Evolutionary conservation across 371 early-diverging fungal genomes (phyloP).

Genomic region (Nematocida sp.): DNA sequence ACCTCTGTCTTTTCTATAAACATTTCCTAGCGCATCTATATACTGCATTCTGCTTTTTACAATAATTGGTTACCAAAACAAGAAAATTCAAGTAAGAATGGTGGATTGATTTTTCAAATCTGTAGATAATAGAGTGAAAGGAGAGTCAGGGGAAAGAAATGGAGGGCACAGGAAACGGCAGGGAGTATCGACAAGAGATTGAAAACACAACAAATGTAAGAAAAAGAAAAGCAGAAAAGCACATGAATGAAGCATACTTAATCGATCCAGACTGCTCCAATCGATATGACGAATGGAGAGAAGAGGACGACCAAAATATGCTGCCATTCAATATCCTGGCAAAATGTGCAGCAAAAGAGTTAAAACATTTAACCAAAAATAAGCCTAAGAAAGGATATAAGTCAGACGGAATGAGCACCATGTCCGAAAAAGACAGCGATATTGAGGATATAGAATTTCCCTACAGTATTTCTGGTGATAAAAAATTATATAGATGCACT

Average conservation of each 20-base stretch:
- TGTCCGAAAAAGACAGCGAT: slow-evolving; percentile 37
- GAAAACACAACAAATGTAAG: slow-evolving; percentile 13
- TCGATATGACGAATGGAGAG: slow-evolving; percentile 1
- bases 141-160: slow-evolving; percentile 32
- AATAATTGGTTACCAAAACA: slow-evolving; percentile 4
- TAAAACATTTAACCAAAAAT: slow-evolving; percentile 1
- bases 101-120: slow-evolving; percentile 56
- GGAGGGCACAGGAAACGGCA: slow-evolving; percentile 32
- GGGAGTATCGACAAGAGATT: slow-evolving; percentile 24
- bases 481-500: slow-evolving; percentile 65
- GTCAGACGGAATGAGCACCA: slow-evolving; percentile 9
- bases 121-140: slow-evolving; percentile 36
- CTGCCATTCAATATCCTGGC: slow-evolving; percentile 56
- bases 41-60: neutral
- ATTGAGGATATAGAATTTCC: slow-evolving; percentile 65
- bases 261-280: neutral
- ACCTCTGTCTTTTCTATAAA: neutral
- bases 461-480: slow-evolving; percentile 29
- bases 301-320: slow-evolving; percentile 9
- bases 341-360: slow-evolving; percentile 59
- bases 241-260: neutral
- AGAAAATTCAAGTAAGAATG: slow-evolving; percentile 27
- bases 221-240: slow-evolving; percentile 14
- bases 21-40: slow-evolving; percentile 7
- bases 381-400: slow-evolving; percentile 45